Evolutionary conservation across 2,329 filamentous ascomycete species (phyloP), one percentile per base, ranked within the genome.

Genomic region (Diaporthe sp.): DNA sequence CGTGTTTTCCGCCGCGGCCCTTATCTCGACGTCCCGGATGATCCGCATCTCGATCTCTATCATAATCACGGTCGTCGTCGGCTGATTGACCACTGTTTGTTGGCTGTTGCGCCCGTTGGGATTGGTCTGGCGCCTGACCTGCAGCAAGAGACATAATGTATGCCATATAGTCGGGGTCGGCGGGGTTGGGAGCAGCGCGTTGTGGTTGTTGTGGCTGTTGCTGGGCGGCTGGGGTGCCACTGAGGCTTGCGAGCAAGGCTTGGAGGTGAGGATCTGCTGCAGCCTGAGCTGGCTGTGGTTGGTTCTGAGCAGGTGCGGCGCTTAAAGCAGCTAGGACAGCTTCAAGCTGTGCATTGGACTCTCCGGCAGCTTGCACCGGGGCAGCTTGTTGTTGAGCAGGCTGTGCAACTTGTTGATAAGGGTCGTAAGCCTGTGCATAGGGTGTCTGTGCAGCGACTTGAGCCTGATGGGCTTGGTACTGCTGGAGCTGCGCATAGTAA

Each of bases 191-290:
- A 6, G 49, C 44, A 31, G 55, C 47, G 9, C 31, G 55, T 10
- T 73, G 70, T 84, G 79, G 68, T 15, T 73, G 70, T 84, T 31
- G 31, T 31, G 79, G 68, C 81, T 82, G 63, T 78, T 77, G 77
- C 28, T 73, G 74, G n/a, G 60, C 61, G 34, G 74, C 12, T 15
- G 73, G n/a, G 8, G 73, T 39, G 25, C 71, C 76, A n/a, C 75
- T 71, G 57, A 87, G 85, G 65, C 85, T 85, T 13, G 85, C 84
- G 51, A 87, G 79, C n/a, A 87, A 83, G 10, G 86, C 86, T 78
- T 87, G 85, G 5, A 87, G 81, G 75, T 87, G 85, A 13, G 78
- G 82, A 65, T 86, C 85, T 9, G 67, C 70, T 55, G 75, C 25
- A 63, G 39, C 71, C 34, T 71, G 71, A 34, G 67, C 73, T 22